Base-by-base conservation (phyloP, 352 stramenopile genomes). In the Globisporangium abappressorium region DNA sequence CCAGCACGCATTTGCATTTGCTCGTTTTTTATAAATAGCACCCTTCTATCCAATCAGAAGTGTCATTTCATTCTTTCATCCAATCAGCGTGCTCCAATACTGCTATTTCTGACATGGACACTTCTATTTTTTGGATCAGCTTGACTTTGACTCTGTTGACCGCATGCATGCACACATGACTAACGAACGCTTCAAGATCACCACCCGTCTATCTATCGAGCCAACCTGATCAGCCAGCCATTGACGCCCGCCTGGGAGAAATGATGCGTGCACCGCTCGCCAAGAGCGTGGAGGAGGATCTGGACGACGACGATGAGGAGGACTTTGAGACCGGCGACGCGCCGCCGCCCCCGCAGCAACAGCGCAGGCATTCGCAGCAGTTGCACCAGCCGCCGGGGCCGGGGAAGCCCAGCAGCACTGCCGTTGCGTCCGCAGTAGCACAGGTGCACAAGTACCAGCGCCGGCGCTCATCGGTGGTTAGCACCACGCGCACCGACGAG, bases 251-350 rank as follows among this genome's bases (percentile, higher is more conserved):
- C 38, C 12, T 28, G 18, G 63, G 61, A 53, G 51, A 55, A 63
- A 65, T 43, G 43, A 43, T 26, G 22, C 57, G 26, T 18, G 51
- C 36, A 14, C 46, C 24, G 57, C 47, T 59, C 47, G 72, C 70
- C 64, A 76, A 73, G n/a, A 69, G 69, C 34, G 43, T 74, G 24
- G 69, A 77, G 0, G 46, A 78, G 43, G 73, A 81, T 38, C 30
- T 59, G 34, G 59, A 71, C 15, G 54, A 66, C 38, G 73, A 73
- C 8, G 63, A 77, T 0, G 59, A 68, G 26, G 72, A 60, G 22
- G 58, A 70, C 3, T 51, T 64, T 5, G 57, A 58, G 18, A 26
- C 26, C 11, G 56, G 66, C 22, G 33, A 62, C 26, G 8, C 12
- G 20, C 28, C 18, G 15, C 43, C 41, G 28, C 53, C 12, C 11